Conservation (phyloP, 2,329 filamentous ascomycete species). For the Fusarium neocosmosporiellum region DNA sequence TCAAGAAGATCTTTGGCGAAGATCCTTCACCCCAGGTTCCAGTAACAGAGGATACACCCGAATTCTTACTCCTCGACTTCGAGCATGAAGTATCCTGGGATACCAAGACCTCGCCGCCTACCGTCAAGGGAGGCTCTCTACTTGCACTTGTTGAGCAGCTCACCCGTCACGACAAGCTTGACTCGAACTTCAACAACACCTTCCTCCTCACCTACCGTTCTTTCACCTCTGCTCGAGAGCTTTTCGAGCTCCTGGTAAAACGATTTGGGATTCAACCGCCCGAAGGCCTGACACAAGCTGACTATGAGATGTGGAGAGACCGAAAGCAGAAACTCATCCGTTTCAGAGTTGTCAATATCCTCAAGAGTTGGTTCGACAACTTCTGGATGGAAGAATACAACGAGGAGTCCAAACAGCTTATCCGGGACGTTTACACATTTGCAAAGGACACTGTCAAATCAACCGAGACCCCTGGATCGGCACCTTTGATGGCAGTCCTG, state of each 20-base stretch:
- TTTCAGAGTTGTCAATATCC: conserved; percentile 95
- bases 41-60: conserved; percentile 80
- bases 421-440: conserved; percentile 90
- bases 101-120: conserved; percentile 77
- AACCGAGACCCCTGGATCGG: conserved; percentile 90
- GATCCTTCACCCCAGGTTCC: conserved; percentile 65
- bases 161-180: conserved; percentile 93
- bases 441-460: conserved; percentile 92
- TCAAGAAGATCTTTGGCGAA: conserved; percentile 74
- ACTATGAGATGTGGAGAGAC: conserved; percentile 90
- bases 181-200: conserved; percentile 96
- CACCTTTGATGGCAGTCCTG: conserved; percentile 84
- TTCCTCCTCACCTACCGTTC: conserved; percentile 97
- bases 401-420: conserved; percentile 84
- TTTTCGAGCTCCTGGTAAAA: conserved; percentile 93
- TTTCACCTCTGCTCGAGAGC: conserved; percentile 88
- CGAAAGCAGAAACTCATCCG: conserved; percentile 96
- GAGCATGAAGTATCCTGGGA: conserved; percentile 93
- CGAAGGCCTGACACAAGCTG: conserved; percentile 77
- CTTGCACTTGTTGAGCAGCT: conserved; percentile 92
- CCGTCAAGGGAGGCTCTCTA: conserved; percentile 89
- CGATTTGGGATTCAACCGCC: conserved; percentile 94
- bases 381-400: conserved; percentile 98
- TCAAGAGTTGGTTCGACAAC: conserved; percentile 98
- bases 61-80: conserved; percentile 86